These are phyloP conservation scores for Xanthoconium separans DNA, from an alignment of 1,284 basidiomycete genomes.

Conservation along the genomic window DNA sequence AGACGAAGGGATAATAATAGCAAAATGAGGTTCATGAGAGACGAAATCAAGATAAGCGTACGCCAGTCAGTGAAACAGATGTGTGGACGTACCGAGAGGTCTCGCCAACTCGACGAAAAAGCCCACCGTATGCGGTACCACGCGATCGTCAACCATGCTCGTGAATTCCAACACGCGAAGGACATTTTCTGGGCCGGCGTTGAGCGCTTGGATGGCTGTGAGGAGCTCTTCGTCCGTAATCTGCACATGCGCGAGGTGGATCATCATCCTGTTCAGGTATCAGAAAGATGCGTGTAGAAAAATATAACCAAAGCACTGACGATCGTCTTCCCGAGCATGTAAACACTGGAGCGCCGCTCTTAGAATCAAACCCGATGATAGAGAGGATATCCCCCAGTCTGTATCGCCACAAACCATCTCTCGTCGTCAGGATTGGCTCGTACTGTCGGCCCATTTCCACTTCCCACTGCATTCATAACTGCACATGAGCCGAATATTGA, in stretches of 20 bases:
- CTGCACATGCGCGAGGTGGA: conserved; percentile 3
- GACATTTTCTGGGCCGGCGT: background rate
- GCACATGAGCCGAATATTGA: background rate
- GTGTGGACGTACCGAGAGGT: conserved; percentile 5
- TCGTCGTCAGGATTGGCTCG: conserved; percentile 20
- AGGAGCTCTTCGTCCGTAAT: conserved; percentile 10
- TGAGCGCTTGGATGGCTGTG: background rate
- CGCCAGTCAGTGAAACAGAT: background rate
- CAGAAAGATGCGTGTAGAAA: too few species aligned
- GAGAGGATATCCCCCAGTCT: conserved; percentile 16
- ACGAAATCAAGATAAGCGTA: background rate
- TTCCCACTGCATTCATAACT: conserved; percentile 20
- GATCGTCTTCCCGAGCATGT: conserved; percentile 11
- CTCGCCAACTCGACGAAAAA: conserved; percentile 15
- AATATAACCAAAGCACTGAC: conserved; percentile 1
- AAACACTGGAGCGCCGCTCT: conserved; percentile 9
- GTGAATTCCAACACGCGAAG: conserved; percentile 17
- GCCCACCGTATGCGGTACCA: conserved; percentile 8
- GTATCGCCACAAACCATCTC: conserved; percentile 24
- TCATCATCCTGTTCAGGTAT: background rate
- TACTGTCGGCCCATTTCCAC: conserved; percentile 17
- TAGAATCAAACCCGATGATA: conserved; percentile 15
- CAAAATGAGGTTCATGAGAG: too few species aligned
- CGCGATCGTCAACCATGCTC: conserved; percentile 13
- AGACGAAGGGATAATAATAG: too few species aligned